These are phyloP conservation scores for Beauveria medogensis DNA, from an alignment of 2,329 filamentous ascomycete genomes.

Conservation along the genomic window DNA sequence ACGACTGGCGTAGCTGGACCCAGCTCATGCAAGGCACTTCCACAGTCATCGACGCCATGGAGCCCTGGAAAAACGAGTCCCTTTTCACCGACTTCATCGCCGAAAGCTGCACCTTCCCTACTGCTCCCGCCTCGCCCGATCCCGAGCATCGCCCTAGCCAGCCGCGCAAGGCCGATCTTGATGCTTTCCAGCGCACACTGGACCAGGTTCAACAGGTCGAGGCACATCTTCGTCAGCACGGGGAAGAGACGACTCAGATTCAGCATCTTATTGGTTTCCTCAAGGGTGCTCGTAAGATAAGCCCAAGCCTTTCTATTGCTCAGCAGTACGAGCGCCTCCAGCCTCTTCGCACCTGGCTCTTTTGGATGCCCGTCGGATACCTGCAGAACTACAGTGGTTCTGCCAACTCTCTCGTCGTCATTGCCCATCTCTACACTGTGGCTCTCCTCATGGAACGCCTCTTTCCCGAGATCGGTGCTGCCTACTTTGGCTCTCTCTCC, in stretches of 20 bases:
- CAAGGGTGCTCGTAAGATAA: slow-evolving; percentile 62
- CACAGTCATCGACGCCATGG: slow-evolving; percentile 86
- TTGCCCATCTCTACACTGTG: slow-evolving; percentile 86
- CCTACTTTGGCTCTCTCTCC: slow-evolving; percentile 77
- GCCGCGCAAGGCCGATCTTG: slow-evolving; percentile 61
- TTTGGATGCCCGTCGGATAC: slow-evolving; percentile 86
- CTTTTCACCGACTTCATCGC: slow-evolving; percentile 76
- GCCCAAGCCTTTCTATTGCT: slow-evolving; percentile 61
- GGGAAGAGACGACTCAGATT: slow-evolving; percentile 61
- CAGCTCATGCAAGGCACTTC: slow-evolving; percentile 87
- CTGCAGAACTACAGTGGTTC: slow-evolving; percentile 70
- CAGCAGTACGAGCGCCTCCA: slow-evolving; percentile 88
- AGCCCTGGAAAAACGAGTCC: slow-evolving; percentile 83
- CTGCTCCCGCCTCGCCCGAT: slow-evolving; percentile 54
- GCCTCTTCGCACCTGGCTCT: slow-evolving; percentile 82
- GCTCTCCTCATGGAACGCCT: slow-evolving; percentile 82
- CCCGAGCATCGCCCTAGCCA: slow-evolving; percentile 54
- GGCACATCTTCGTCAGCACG: slow-evolving; percentile 57
- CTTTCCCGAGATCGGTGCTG: slow-evolving; percentile 83
- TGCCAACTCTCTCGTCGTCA: slow-evolving; percentile 69
- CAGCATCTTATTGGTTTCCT: slow-evolving; percentile 65
- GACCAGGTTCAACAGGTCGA: slow-evolving; percentile 62
- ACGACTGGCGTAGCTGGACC: slow-evolving; percentile 91
- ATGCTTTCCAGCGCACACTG: slow-evolving; percentile 58
- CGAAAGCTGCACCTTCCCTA: slow-evolving; percentile 67